Evolutionary conservation across 2,329 filamentous ascomycete species (phyloP), one percentile per base, ranked within the genome.

Genomic region (Aspergillus quadrilineatus): DNA sequence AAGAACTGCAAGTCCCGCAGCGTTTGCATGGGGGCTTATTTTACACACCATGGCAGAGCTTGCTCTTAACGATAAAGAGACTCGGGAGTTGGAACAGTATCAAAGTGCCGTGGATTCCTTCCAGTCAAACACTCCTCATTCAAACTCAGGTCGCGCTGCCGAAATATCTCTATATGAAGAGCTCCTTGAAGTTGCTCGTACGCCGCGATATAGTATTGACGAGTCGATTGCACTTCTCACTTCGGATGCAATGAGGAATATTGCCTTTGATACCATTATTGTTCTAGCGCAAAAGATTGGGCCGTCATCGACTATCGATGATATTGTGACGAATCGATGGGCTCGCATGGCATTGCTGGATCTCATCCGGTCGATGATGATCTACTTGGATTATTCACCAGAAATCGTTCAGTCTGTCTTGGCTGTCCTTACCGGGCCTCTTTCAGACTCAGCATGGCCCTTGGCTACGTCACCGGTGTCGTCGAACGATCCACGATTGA

Each of bases 1-100:
- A n/a, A 77, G 80, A 37, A 84, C 84, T 36, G 89, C 89, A 17
- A 85, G 84, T 54, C 90, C 90, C 1, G 85, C 89, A 15, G 82
- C 90, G 17, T 89, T 95, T 63, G 85, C 89, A 3, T 97, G 92
- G 92, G 85, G 87, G 4, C 78, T 93, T 47, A 83, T 96, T 28
- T 79, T 92, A 8, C 84, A 89, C 65, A 81, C 83, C 28, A 85
- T 94, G 76, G 84, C 85, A 62, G 76, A 84, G 42, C 83, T 83
- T 10, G 88, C 86, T 61, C 80, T 84, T 55, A 79, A 79, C 50
- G 79, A 87, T 45, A 84, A 83, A 39, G 86, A 89, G 67, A 67
- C 63, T n/a, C 70, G 76, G 53, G 75, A 79, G 57, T 60, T 74
- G 50, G 72, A 75, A 44, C 74, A 78, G 53, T 73, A 73, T 8